phyloP scores from a whole-genome alignment of 2,329 filamentous ascomycete genomes.

The Tolypocladium ovalisporum region DNA sequence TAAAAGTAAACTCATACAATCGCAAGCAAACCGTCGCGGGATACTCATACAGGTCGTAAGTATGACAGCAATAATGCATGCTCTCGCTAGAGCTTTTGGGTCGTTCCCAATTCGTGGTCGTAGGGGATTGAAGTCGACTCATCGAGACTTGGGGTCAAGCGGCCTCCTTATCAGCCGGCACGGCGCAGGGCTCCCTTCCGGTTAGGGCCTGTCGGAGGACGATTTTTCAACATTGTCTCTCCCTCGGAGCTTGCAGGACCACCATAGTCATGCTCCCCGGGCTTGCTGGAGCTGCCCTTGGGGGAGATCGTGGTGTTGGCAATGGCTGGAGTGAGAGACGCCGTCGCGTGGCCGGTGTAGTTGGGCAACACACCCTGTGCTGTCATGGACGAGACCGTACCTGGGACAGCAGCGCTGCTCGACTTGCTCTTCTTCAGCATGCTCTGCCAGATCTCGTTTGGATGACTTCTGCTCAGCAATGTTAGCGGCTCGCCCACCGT shows the following conservation, averaged over 20 bases:
- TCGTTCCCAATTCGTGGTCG: neutral
- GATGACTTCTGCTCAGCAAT: slow-evolving; percentile 23
- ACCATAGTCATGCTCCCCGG: slow-evolving; percentile 11
- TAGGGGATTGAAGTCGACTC: neutral
- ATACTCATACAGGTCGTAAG: slow-evolving; percentile 20
- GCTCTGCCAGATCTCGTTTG: slow-evolving; percentile 35
- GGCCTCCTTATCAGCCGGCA: neutral
- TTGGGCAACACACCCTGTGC: slow-evolving; percentile 44
- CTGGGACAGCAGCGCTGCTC: slow-evolving; percentile 32
- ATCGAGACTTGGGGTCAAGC: slow-evolving; percentile 3
- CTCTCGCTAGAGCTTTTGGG: slow-evolving; percentile 13
- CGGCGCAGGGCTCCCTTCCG: slow-evolving; percentile 2
- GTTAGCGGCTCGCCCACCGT: slow-evolving; percentile 5
- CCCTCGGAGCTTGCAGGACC: slow-evolving; percentile 8
- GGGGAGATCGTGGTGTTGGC: slow-evolving; percentile 24
- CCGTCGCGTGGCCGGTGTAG: slow-evolving; percentile 40
- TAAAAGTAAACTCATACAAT: slow-evolving; percentile 11
- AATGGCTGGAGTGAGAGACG: slow-evolving; percentile 34
- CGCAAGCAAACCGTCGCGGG: slow-evolving; percentile 7
- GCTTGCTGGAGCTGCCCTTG: slow-evolving; percentile 16
- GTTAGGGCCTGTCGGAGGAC: slow-evolving; percentile 20
- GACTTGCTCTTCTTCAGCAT: slow-evolving; percentile 42
- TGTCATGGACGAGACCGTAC: slow-evolving; percentile 40
- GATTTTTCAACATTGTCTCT: slow-evolving; percentile 34
- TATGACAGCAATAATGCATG: slow-evolving; percentile 21